Percentiles rank a stretch among this genome's conserved stretches.
These are phyloP conservation scores for Marasmius tenuissimus DNA, from an alignment of 1,284 basidiomycete genomes.

Conservation along the genomic window DNA sequence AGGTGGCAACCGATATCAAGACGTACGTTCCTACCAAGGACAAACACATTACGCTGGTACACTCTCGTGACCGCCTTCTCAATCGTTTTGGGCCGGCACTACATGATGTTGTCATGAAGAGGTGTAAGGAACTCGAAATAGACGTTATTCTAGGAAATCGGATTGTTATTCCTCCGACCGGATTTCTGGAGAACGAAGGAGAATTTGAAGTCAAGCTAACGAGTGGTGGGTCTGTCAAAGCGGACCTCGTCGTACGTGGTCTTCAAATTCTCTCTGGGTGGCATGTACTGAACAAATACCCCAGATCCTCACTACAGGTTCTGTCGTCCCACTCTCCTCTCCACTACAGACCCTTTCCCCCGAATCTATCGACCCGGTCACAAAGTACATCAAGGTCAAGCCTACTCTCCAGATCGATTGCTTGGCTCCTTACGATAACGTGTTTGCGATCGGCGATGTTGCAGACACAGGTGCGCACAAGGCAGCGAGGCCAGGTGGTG, in stretches of 20 bases:
- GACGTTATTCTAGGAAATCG: slow-evolving; percentile 35
- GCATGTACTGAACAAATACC: slow-evolving; percentile 12
- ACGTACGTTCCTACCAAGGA: slow-evolving; percentile 30
- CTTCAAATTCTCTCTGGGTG: slow-evolving; percentile 9
- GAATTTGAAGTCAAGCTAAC: slow-evolving; percentile 27
- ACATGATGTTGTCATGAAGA: slow-evolving; percentile 30
- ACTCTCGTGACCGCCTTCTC: slow-evolving; percentile 42
- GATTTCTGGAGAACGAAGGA: slow-evolving; percentile 26
- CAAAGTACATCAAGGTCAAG: slow-evolving; percentile 30
- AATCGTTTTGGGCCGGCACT: slow-evolving; percentile 37
- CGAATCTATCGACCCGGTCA: slow-evolving; percentile 19
- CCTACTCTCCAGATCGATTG: slow-evolving; percentile 35
- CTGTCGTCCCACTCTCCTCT: slow-evolving; percentile 30
- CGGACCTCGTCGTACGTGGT: slow-evolving; percentile 32
- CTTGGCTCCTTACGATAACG: slow-evolving; percentile 24
- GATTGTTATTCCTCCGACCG: slow-evolving; percentile 31
- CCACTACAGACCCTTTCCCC: slow-evolving; percentile 27
- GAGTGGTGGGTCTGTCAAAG: slow-evolving; percentile 26
- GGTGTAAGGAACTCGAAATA: slow-evolving; percentile 35
- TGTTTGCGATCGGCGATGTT: slow-evolving; percentile 48
- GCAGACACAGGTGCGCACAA: slow-evolving; percentile 42
- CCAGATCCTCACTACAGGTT: slow-evolving; percentile 32
- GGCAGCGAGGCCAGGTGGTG: slow-evolving; percentile 31
- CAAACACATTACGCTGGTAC: slow-evolving; percentile 42
- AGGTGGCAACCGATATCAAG: slow-evolving; percentile 43